Evolutionary conservation across 495 filamentous ascomycete genomes (phyloP).

Genomic region (Amniculicola lignicola): DNA sequence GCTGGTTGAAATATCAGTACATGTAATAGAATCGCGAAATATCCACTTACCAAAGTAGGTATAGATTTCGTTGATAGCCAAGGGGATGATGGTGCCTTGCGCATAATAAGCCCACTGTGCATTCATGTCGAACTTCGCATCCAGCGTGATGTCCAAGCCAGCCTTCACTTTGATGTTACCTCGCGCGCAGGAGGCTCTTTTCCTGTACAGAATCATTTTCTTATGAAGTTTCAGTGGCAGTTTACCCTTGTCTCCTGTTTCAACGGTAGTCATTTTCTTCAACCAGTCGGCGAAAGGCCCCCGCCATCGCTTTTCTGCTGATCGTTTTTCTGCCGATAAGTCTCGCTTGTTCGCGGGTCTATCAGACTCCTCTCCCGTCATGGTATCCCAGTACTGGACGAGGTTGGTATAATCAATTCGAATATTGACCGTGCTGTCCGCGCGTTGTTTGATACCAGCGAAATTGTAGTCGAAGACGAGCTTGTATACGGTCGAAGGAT

Average conservation of each 20-base stretch:
- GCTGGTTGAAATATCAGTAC: not conserved
- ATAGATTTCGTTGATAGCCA: not conserved
- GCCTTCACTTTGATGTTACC: not conserved
- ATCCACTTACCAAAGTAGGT: not conserved
- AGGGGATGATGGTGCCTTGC: not conserved
- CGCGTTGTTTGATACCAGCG: not conserved
- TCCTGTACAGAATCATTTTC: not conserved
- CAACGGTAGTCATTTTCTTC: not conserved
- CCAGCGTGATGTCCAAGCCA: not conserved
- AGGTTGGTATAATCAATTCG: conserved; percentile 5
- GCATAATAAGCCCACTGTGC: conserved; percentile 2
- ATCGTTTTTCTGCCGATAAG: no score
- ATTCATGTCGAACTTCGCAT: not conserved
- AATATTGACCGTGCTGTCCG: not conserved
- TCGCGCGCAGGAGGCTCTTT: not conserved
- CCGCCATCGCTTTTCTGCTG: not conserved
- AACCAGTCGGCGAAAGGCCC: not conserved
- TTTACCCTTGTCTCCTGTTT: not conserved
- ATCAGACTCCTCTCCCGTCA: not conserved
- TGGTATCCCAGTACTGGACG: not conserved
- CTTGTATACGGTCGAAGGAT: not conserved
- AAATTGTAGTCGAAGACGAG: conserved; percentile 2
- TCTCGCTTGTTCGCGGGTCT: not conserved
- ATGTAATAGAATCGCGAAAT: not conserved
- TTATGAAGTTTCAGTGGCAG: not conserved